Percentiles rank a stretch among this genome's conserved stretches.
Evolutionary conservation across 2,329 filamentous ascomycete genomes (phyloP).

Genomic region (Plenodomus tracheiphilus): DNA sequence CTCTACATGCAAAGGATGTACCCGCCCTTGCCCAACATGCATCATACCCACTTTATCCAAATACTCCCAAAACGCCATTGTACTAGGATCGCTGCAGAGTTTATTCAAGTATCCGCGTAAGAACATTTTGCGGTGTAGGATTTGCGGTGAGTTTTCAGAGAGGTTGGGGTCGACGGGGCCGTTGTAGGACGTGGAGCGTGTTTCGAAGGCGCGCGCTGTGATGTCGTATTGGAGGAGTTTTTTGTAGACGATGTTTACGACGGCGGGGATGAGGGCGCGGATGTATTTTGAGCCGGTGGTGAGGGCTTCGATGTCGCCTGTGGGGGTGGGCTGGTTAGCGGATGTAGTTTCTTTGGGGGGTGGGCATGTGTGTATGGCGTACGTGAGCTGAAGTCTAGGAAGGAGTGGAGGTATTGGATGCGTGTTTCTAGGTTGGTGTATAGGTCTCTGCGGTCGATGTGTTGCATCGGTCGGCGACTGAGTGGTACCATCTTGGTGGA

Average conservation of each 20-base stretch:
- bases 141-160: slow-evolving; percentile 72
- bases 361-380: slow-evolving; percentile 31
- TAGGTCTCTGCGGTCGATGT: slow-evolving; percentile 70
- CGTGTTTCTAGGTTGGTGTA: slow-evolving; percentile 72
- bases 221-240: slow-evolving; percentile 82
- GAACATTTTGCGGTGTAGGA: slow-evolving; percentile 77
- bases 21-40: slow-evolving; percentile 75
- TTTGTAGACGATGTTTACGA: slow-evolving; percentile 83
- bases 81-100: slow-evolving; percentile 73
- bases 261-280: slow-evolving; percentile 77
- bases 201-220: slow-evolving; percentile 75
- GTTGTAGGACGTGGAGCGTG: slow-evolving; percentile 63
- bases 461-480: slow-evolving; percentile 50
- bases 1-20: slow-evolving; percentile 75
- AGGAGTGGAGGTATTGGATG: slow-evolving; percentile 73
- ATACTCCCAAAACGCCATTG: slow-evolving; percentile 81
- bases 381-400: slow-evolving; percentile 75
- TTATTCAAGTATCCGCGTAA: slow-evolving; percentile 73
- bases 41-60: slow-evolving; percentile 84
- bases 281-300: slow-evolving; percentile 73
- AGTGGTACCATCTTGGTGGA: slow-evolving; percentile 27
- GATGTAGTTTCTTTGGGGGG: background rate
- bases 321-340: background rate
- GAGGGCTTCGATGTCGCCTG: slow-evolving; percentile 71
- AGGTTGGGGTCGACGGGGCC: slow-evolving; percentile 66